Evolutionary conservation across 805 yeast genomes (phyloP).

Genomic region (Candida jianshihensis): DNA sequence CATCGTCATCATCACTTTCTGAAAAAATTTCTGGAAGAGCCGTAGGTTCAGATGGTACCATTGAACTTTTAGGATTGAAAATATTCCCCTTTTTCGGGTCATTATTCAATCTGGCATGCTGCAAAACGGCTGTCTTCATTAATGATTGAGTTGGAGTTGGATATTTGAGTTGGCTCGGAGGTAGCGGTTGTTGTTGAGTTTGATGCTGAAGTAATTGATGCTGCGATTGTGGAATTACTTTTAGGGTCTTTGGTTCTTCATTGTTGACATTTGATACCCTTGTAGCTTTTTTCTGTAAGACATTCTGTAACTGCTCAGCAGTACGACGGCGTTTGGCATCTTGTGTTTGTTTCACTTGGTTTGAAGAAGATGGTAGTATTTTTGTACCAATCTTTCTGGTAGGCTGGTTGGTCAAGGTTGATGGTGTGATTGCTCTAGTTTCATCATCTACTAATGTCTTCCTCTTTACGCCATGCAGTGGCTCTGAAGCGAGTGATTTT

Average conservation of each 20-base stretch:
- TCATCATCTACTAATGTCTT: conserved; percentile 20
- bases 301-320: conserved; percentile 15
- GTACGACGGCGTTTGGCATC: conserved; percentile 23
- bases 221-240: neutral
- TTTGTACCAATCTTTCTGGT: conserved; percentile 20
- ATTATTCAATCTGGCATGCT: conserved; percentile 24
- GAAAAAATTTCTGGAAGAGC: conserved; percentile 41
- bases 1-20: conserved; percentile 49
- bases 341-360: conserved; percentile 12
- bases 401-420: conserved; percentile 11
- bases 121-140: conserved; percentile 28
- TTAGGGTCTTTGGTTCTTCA: conserved; percentile 4
- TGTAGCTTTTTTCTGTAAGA: conserved; percentile 17
- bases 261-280: conserved; percentile 18
- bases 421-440: neutral
- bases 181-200: neutral
- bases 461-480: conserved; percentile 4
- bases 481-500: conserved; percentile 15
- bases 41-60: conserved; percentile 16
- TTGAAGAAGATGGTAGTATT: conserved; percentile 15
- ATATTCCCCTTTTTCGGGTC: conserved; percentile 9
- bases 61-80: conserved; percentile 11
- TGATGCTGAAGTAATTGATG: neutral
- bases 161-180: conserved; percentile 6
- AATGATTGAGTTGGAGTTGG: conserved; percentile 17